These are phyloP conservation scores for Sporodiniella umbellata DNA, from an alignment of 371 early-diverging fungal species.

Conservation along the genomic window DNA sequence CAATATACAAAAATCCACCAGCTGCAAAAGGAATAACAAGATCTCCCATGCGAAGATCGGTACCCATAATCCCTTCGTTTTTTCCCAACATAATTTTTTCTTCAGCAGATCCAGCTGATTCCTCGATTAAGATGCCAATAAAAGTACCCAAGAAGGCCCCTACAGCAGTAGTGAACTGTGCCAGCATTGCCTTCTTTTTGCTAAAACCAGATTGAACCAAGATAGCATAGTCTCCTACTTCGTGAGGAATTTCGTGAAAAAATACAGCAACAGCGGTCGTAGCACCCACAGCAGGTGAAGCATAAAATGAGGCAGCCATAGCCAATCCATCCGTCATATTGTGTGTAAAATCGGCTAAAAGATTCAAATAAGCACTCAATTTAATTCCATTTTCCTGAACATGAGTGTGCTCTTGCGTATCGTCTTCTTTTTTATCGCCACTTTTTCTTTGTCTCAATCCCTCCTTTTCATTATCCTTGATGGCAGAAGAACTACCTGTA, in stretches of 20 bases:
- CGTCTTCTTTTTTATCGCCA: slow-evolving; percentile 5
- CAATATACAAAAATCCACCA: slow-evolving; percentile 88
- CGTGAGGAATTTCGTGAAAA: slow-evolving; percentile 92
- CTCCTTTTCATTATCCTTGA: slow-evolving; percentile 11
- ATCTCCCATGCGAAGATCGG: slow-evolving; percentile 51
- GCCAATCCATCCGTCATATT: slow-evolving; percentile 94
- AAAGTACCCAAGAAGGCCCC: slow-evolving; percentile 82
- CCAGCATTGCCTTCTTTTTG: slow-evolving; percentile 69
- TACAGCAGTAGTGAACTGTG: slow-evolving; percentile 82
- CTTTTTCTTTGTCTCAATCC: slow-evolving; percentile 27
- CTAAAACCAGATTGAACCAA: slow-evolving; percentile 82
- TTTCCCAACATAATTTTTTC: slow-evolving; percentile 1
- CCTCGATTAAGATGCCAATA: slow-evolving; percentile 79
- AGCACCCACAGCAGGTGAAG: slow-evolving; percentile 78
- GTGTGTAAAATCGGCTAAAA: slow-evolving; percentile 87
- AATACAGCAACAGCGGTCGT: slow-evolving; percentile 90
- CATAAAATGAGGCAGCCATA: slow-evolving; percentile 85
- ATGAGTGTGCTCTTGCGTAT: not conserved
- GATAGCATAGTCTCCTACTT: slow-evolving; percentile 91
- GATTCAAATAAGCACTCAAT: slow-evolving; percentile 76
- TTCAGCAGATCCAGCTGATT: slow-evolving; percentile 15
- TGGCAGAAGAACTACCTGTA: slow-evolving; percentile 3
- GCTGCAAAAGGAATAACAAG: slow-evolving; percentile 86
- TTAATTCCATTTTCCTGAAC: slow-evolving; percentile 45
- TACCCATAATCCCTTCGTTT: slow-evolving; percentile 46